Evolutionary conservation across 352 stramenopile genomes (phyloP).

Genomic region (Saprolegnia diclina): DNA sequence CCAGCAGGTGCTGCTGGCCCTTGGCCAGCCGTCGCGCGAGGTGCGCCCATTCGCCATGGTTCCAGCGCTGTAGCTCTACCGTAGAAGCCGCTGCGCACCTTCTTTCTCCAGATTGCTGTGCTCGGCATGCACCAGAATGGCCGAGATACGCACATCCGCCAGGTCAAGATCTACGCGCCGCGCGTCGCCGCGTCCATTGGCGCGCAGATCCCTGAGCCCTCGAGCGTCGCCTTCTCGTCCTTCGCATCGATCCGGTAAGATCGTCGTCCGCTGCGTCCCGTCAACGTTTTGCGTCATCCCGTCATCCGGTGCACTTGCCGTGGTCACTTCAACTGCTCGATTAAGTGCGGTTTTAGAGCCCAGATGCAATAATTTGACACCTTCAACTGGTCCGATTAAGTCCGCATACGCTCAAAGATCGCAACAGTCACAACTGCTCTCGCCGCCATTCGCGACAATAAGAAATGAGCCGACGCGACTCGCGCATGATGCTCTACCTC

Average conservation of each 20-base stretch:
- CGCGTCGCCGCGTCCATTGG: slow-evolving; percentile 32
- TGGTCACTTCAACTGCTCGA: neutral
- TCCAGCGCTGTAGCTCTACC: neutral
- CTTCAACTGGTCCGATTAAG: neutral
- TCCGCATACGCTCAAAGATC: neutral
- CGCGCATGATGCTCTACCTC: neutral
- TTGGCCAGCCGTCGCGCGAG: neutral
- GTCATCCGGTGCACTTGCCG: neutral
- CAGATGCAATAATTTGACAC: neutral
- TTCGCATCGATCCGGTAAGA: slow-evolving; percentile 23
- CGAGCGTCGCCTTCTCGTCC: slow-evolving; percentile 12
- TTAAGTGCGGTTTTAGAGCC: neutral
- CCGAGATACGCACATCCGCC: slow-evolving; percentile 92
- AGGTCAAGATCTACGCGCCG: slow-evolving; percentile 90
- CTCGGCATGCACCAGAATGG: slow-evolving; percentile 98
- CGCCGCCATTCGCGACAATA: too few relatives aligned
- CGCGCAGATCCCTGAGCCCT: slow-evolving; percentile 8
- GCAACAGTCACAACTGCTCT: neutral
- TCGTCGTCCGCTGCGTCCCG: too few relatives aligned
- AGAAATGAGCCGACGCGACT: neutral
- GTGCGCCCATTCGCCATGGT: neutral
- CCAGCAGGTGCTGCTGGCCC: slow-evolving; percentile 29
- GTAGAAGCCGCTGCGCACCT: slow-evolving; percentile 64
- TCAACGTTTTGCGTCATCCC: neutral
- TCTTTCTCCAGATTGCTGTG: slow-evolving; percentile 95